Conservation (phyloP, 345 rosid genomes). For the Populus deltoides region DNA sequence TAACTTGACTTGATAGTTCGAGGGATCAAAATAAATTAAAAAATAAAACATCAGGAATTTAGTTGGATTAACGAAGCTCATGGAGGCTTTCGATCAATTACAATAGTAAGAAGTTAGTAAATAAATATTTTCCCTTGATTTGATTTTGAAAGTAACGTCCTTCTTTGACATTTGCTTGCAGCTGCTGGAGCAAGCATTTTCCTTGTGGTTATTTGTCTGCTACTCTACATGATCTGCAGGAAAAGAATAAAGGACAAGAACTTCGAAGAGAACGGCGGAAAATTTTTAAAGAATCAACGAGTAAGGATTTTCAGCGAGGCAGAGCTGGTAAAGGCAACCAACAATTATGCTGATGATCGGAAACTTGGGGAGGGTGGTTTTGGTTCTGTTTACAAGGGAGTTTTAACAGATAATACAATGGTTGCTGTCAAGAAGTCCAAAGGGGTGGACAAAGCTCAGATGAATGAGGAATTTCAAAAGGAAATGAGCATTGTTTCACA, state of each 20-base stretch:
- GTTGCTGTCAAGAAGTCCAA: constrained; percentile 24
- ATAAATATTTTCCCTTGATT: background rate
- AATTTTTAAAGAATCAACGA: constrained; percentile 27
- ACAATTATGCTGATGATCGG: constrained; percentile 8
- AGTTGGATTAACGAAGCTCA: too few species aligned
- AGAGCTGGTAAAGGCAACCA: constrained; percentile 31
- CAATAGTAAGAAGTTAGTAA: too few species aligned
- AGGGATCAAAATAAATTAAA: too few species aligned
- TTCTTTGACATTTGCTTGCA: background rate
- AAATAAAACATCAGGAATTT: too few species aligned
- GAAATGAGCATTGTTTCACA: too few species aligned
- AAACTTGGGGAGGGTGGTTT: constrained; percentile 32
- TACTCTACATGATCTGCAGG: background rate
- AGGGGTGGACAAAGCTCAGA: too few species aligned
- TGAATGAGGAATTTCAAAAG: too few species aligned
- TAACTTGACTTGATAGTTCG: too few species aligned
- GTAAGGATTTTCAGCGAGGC: constrained; percentile 29
- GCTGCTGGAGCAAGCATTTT: constrained; percentile 3
- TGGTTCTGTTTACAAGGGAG: constrained; percentile 30
- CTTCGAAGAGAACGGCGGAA: constrained; percentile 29
- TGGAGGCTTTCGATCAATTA: too few species aligned
- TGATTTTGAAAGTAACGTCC: too few species aligned
- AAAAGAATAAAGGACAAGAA: constrained; percentile 16
- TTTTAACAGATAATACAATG: constrained; percentile 3
- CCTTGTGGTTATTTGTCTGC: background rate